Evolutionary conservation across 345 rosid genomes (phyloP).

Genomic region (Aurinia saxatilis): DNA sequence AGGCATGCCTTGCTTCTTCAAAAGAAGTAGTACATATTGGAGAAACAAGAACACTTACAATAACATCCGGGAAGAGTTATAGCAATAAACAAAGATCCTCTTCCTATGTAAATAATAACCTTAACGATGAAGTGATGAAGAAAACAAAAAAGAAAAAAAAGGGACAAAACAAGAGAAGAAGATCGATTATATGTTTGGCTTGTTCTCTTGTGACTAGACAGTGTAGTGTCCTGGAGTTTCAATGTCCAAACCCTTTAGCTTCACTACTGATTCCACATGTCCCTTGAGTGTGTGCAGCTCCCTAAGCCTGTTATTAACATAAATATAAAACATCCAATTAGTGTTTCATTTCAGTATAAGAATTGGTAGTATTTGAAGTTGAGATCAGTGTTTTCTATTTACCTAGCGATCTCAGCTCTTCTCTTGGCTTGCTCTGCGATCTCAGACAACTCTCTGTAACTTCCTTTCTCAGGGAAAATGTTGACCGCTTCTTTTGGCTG

Average conservation of each 20-base stretch:
- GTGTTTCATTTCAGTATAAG: not conserved
- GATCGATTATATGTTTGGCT: slow-evolving; percentile 2
- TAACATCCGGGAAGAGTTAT: slow-evolving; percentile 19
- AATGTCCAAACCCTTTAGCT: slow-evolving; percentile 78
- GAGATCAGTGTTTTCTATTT: not conserved
- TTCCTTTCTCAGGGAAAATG: slow-evolving; percentile 51
- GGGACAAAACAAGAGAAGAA: slow-evolving; percentile 4
- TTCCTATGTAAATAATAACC: slow-evolving; percentile 12
- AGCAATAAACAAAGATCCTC: slow-evolving; percentile 27
- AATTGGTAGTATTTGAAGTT: not conserved
- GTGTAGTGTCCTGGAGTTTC: slow-evolving; percentile 77
- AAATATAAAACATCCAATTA: not conserved
- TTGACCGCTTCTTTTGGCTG: slow-evolving; percentile 54
- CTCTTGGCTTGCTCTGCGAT: slow-evolving; percentile 95
- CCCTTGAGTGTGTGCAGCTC: slow-evolving; percentile 83
- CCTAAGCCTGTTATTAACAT: slow-evolving; percentile 46
- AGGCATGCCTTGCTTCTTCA: slow-evolving; percentile 16
- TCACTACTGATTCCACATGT: slow-evolving; percentile 81
- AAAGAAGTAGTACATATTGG: slow-evolving; percentile 4
- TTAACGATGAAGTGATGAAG: slow-evolving; percentile 6
- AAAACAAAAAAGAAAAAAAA: not conserved
- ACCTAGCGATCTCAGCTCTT: slow-evolving; percentile 97
- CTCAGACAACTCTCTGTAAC: slow-evolving; percentile 77
- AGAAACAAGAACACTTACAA: slow-evolving; percentile 16
- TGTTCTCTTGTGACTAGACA: slow-evolving; percentile 28